Evolutionary conservation across 306 rosid genomes (phyloP).

Genomic region (Medicago truncatula): MtrunA17r5.0-ANR NC_053044.1:47512501-47513000

Average conservation of each 20-base stretch:
- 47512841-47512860: conserved; percentile 40
- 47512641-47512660: conserved; percentile 26
- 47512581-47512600: not conserved
- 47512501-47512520: conserved; percentile 45
- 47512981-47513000: conserved; percentile 51
- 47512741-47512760: conserved; percentile 39
- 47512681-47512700: conserved; percentile 38
- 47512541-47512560: conserved; percentile 47
- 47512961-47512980: conserved; percentile 65
- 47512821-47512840: conserved; percentile 39
- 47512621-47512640: conserved; percentile 39
- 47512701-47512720: conserved; percentile 38
- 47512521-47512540: conserved; percentile 46
- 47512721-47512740: conserved; percentile 41
- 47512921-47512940: conserved; percentile 85
- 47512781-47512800: conserved; percentile 41
- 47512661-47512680: conserved; percentile 33
- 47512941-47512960: conserved; percentile 41
- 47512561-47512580: not conserved
- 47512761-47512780: conserved; percentile 49
- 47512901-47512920: conserved; percentile 41
- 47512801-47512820: conserved; percentile 57
- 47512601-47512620: conserved; percentile 36
- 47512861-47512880: conserved; percentile 52
- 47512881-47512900: conserved; percentile 59